Conservation (phyloP, 371 early-diverging fungal genomes). For the Mortierella sp. region DNA sequence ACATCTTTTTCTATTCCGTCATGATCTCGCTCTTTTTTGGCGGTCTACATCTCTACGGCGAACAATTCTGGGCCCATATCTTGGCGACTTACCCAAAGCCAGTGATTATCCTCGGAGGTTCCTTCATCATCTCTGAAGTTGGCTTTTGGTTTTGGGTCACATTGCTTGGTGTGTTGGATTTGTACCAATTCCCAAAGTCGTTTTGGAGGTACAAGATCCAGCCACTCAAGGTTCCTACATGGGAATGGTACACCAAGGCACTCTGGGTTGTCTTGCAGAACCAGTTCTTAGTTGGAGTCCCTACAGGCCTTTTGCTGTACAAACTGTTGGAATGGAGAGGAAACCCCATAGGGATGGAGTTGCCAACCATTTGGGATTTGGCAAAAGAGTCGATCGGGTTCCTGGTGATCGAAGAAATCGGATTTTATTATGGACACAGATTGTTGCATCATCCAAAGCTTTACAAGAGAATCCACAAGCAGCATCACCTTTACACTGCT, state of each 20-base stretch:
- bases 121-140: constrained; percentile 37
- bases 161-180: constrained; percentile 48
- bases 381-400: constrained; percentile 62
- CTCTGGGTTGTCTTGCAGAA: constrained; percentile 50
- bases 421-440: constrained; percentile 71
- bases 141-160: constrained; percentile 56
- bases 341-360: constrained; percentile 41
- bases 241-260: constrained; percentile 49
- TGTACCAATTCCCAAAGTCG: constrained; percentile 49
- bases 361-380: constrained; percentile 42
- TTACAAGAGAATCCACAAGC: constrained; percentile 69
- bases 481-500: constrained; percentile 71
- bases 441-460: constrained; percentile 63
- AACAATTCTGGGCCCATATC: constrained; percentile 40
- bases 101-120: constrained; percentile 38
- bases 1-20: constrained; percentile 52
- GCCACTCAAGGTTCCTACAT: constrained; percentile 47
- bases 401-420: constrained; percentile 67
- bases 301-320: constrained; percentile 35
- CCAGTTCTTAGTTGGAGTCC: constrained; percentile 54
- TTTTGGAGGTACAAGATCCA: constrained; percentile 58
- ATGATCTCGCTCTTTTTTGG: constrained; percentile 40
- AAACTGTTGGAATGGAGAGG: constrained; percentile 45
- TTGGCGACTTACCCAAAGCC: constrained; percentile 43
- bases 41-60: constrained; percentile 36